Evolutionary conservation across 2,329 filamentous ascomycete species (phyloP).

Genomic region (Talaromyces funiculosus): DNA sequence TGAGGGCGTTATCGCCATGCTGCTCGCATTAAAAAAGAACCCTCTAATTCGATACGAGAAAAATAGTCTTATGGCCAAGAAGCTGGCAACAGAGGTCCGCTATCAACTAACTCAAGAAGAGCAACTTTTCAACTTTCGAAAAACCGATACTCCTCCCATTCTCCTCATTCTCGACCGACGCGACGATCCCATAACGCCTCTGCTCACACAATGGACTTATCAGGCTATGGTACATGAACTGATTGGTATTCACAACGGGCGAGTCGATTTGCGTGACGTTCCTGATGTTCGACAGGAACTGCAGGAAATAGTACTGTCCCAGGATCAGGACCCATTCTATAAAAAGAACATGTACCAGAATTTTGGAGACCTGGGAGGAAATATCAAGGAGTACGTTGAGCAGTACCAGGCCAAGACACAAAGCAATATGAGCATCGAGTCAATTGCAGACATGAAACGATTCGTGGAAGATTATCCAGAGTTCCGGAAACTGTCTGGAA

Average conservation of each 20-base stretch:
- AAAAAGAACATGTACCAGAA: conserved; percentile 99
- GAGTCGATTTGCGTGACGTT: conserved; percentile 79
- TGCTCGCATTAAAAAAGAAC: conserved; percentile 92
- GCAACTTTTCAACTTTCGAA: conserved; percentile 91
- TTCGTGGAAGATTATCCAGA: conserved; percentile 99
- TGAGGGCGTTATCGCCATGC: conserved; percentile 76
- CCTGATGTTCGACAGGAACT: conserved; percentile 80
- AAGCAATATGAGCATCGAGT: conserved; percentile 91
- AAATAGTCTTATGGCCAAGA: conserved; percentile 84
- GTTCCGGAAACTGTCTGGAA: conserved; percentile 92
- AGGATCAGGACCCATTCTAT: conserved; percentile 98
- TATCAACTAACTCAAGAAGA: conserved; percentile 95
- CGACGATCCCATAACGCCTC: conserved; percentile 88
- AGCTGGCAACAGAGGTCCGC: conserved; percentile 84
- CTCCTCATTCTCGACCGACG: conserved; percentile 83
- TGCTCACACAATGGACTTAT: conserved; percentile 97
- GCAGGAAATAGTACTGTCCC: conserved; percentile 88
- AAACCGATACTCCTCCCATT: conserved; percentile 89
- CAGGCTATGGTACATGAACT: conserved; percentile 99
- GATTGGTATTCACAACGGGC: conserved; percentile 88
- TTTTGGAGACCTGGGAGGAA: conserved; percentile 89
- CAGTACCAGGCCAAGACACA: conserved; percentile 98
- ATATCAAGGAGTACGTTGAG: conserved; percentile 98
- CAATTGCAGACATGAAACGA: conserved; percentile 96
- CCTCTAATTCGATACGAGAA: conserved; percentile 90